phyloP scores from a whole-genome alignment of 2,329 filamentous ascomycete genomes.

The Acephala macrosclerotiorum region DNA sequence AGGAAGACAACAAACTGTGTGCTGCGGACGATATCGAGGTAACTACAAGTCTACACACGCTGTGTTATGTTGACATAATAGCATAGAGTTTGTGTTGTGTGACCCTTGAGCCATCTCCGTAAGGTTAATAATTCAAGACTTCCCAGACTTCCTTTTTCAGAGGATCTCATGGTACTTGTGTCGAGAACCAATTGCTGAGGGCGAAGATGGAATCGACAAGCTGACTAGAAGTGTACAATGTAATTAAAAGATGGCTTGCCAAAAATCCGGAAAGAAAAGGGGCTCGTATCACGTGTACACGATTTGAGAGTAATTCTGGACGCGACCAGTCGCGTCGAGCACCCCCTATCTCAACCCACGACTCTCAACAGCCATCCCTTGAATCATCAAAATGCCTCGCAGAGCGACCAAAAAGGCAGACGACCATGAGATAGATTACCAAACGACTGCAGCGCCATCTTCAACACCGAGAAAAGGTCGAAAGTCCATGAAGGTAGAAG shows the following conservation, averaged over 20 bases:
- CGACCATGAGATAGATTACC: constrained; percentile 12
- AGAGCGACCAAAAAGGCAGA: constrained; percentile 32
- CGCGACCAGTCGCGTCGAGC: constrained; percentile 1
- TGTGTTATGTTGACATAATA: too few relatives aligned
- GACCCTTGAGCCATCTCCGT: too few relatives aligned
- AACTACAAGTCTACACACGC: too few relatives aligned
- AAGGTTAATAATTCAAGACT: constrained; percentile 1
- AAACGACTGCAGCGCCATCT: background rate
- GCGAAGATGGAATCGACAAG: background rate
- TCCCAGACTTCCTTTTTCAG: too few relatives aligned
- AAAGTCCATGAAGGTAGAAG: constrained; percentile 30
- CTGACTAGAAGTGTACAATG: background rate
- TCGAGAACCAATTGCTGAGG: background rate
- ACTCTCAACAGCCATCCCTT: constrained; percentile 13
- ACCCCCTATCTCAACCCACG: too few relatives aligned
- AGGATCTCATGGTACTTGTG: background rate
- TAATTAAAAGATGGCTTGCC: background rate
- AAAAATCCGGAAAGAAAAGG: background rate
- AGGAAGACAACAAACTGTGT: too few relatives aligned
- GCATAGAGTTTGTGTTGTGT: too few relatives aligned
- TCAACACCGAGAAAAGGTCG: constrained; percentile 28
- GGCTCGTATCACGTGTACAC: background rate
- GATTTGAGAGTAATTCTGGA: background rate
- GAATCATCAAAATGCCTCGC: constrained; percentile 37
- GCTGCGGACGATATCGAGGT: too few relatives aligned